Evolutionary conservation across 1,284 basidiomycete genomes (phyloP), one percentile per base, ranked within the genome.

Genomic region (Melampsora abietis-canadensis): DNA sequence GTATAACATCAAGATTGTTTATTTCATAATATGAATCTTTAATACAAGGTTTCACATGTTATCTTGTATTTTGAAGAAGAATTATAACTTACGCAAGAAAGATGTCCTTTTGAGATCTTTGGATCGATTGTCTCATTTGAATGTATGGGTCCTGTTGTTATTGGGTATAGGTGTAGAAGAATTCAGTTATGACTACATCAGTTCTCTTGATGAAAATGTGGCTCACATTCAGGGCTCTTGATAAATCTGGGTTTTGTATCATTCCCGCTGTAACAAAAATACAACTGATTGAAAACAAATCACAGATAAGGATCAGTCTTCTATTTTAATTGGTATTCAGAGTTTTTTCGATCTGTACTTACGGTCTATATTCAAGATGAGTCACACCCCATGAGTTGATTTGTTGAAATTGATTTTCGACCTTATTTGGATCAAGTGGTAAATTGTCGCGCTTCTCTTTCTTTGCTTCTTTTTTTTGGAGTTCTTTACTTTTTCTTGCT

Each of bases 131-230:
- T 73, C 27, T 21, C 70, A 73, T 73, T 66, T 65, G 10, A 19
- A 66, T 27, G 24, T 73, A 73, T 17, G 51, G 62, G 4, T 17
- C n/a, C 70, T 73, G n/a, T n/a, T 5, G 40, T 61, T 61, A n/a
- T n/a, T 21, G 3, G 4, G 19, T 65, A 40, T 2, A 8, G 24
- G 51, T 8, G 7, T 4, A 10, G 12, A 44, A 66, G 0, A 54
- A n/a, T 54, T 54, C 2, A 54, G 19, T 54, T 8, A 54, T n/a
- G n/a, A 54, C 0, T 34, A 34, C n/a, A 40, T 12, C n/a, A 37
- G 17, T 31, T 54, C 27, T 54, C 19, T 21, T 6, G 15, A 40
- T 24, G 17, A 51, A 51, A 34, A 24, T 72, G 48, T n/a, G 30
- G 57, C 63, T 31, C 57, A 73, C 70, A 44, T 73, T 57, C 30